Conservation (phyloP, 148 eudicot species). For the Arctostaphylos glauca region DNA sequence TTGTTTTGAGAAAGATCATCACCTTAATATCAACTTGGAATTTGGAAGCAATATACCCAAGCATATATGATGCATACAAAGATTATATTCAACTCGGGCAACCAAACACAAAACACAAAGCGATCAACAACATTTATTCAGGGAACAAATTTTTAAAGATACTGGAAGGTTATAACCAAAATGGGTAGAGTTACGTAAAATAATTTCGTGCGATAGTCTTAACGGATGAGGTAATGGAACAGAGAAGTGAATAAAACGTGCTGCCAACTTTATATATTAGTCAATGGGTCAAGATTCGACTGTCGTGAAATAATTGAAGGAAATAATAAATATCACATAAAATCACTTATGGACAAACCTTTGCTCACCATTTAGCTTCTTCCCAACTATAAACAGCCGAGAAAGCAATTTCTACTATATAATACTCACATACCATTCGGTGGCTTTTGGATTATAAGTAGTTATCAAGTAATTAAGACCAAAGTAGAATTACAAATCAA, state of each 20-base stretch:
- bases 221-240: background rate
- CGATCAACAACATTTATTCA: background rate
- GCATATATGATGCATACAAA: background rate
- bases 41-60: background rate
- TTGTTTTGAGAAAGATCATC: background rate
- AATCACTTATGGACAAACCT: background rate
- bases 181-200: background rate
- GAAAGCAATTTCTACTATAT: background rate
- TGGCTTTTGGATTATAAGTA: constrained; percentile 19
- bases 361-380: background rate
- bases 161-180: background rate
- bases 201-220: background rate
- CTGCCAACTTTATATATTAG: background rate
- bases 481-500: constrained; percentile 26
- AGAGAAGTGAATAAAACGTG: background rate
- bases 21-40: background rate
- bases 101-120: background rate
- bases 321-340: background rate
- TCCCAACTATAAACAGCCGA: background rate
- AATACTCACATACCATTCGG: constrained; percentile 6
- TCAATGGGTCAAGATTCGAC: background rate
- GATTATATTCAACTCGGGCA: background rate
- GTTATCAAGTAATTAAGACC: background rate
- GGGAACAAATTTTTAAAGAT: background rate
- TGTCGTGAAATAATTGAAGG: background rate